Percentiles rank a stretch among this genome's conserved stretches.
Conservation (phyloP, 305 asterid genomes). For the Solanum hybrid region DNA sequence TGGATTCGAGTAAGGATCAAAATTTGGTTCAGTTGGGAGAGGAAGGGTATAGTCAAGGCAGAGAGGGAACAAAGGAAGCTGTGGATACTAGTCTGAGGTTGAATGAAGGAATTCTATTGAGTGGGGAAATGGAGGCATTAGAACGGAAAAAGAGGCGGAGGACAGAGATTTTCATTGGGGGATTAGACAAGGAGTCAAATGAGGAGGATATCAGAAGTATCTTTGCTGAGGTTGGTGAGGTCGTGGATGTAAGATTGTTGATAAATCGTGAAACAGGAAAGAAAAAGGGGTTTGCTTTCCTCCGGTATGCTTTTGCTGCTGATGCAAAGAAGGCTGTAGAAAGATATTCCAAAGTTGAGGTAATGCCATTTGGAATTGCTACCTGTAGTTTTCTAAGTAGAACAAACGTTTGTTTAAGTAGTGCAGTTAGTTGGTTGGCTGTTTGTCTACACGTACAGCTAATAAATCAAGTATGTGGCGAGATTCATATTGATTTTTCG, state of each 20-base stretch:
- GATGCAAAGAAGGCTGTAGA: conserved; percentile 56
- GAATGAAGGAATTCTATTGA: conserved; percentile 22
- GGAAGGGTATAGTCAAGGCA: conserved; percentile 8
- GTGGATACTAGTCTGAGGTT: conserved; percentile 19
- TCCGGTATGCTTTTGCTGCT: conserved; percentile 51
- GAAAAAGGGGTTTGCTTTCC: conserved; percentile 65
- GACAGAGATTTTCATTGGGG: conserved; percentile 62
- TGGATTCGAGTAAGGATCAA: conserved; percentile 7
- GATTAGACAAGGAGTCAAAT: conserved; percentile 43
- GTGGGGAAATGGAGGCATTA: conserved; percentile 54
- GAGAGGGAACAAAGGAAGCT: conserved; percentile 10
- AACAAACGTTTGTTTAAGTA: background rate
- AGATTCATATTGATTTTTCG: background rate
- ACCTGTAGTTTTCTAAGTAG: background rate
- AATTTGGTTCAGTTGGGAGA: conserved; percentile 13
- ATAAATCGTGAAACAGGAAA: conserved; percentile 37
- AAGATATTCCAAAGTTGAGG: conserved; percentile 50
- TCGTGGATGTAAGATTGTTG: conserved; percentile 42
- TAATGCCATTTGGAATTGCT: conserved; percentile 16
- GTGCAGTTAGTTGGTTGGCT: background rate
- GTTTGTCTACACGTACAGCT: background rate
- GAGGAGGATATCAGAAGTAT: conserved; percentile 51
- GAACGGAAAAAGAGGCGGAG: conserved; percentile 44
- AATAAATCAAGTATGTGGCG: background rate
- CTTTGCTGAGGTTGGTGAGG: conserved; percentile 42